Evolutionary conservation across 2,329 filamentous ascomycete species (phyloP), one percentile per base, ranked within the genome.

Genomic region (Diaporthe vexans): DNA sequence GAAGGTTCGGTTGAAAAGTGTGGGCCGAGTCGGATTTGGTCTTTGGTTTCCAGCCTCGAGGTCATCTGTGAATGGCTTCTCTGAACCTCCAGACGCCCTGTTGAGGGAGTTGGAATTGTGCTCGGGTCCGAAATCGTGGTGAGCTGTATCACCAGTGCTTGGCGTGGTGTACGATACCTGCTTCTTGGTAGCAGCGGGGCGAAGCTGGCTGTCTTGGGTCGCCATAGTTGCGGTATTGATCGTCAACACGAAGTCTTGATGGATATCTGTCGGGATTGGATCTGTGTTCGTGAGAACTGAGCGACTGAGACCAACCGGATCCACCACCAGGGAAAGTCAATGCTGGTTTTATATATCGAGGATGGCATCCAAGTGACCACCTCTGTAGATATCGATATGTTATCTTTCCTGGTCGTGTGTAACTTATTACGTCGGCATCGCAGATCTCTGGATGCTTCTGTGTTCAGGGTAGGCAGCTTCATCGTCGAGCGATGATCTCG

Each of bases 341-440:
- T 17, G 15, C 63, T 52, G 15, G 15, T 24, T 10, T 68, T 68
- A 68, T 68, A 68, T 37, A 13, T 33, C 59, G 17, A 63, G 59
- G 43, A 51, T n/a, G 26, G 29, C 29, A 51, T 40, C 63, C 48
- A 7, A 11, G 17, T 29, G 8, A 19, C 3, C 40, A 9, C 37
- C 5, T 21, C 58, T 35, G 17, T 24, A 26, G n/a, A 40, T 26
- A 11, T 24, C 33, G 21, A 54, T 29, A 21, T 24, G 33, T n/a
- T 26, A 37, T 26, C n/a, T 52, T 26, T 33, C 29, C 19, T 67
- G n/a, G 13, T 9, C 48, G 40, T 68, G 63, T 68, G 63, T 68
- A 68, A 68, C 63, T 5, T 8, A 68, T 68, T 68, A 68, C 63
- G 63, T 68, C 63, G 63, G 13, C 48, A 19, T 54, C 29, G 48